Evolutionary conservation across 1,139 yeast genomes (phyloP), one percentile per base, ranked within the genome.

Genomic region (Pneumocystis carinii): DNA sequence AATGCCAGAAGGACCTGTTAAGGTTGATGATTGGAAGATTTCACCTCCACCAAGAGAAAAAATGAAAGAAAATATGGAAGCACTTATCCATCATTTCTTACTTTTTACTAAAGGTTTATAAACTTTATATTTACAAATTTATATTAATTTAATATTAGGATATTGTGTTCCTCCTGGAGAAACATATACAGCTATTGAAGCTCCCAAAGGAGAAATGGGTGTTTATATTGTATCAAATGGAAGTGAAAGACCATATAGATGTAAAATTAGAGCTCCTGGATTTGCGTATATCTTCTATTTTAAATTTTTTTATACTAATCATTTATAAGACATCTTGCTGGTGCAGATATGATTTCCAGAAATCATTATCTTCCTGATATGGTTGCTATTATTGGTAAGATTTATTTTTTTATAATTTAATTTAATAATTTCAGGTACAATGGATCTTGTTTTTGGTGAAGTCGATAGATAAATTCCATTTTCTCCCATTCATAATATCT

Each of bases 161-260:
- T 87, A 83, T 74, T 84, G 86, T 61, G 96, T 88, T 58, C 96
- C 96, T 60, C 86, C 83, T 65, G 96, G 96, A 71, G 96, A 88
- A 78, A 86, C 96, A 35, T 88, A 88, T 75, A 87, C 94, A 63
- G 94, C 89, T 65, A 88, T 88, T 69, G 96, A 88, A 77, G 96
- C 96, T 48, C 96, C 96, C 74, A 88, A 88, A 82, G 96, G 96
- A 72, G 96, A 88, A 77, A 87, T 88, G 95, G 96, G 87, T 66
- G 95, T 87, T 65, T 88, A 85, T 72, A 86, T 88, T 64, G 95
- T 88, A 66, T 83, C 90, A 68, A 96, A 88, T 75, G 96, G 96
- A 64, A 77, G 86, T 65, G 96, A 88, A 78, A 83, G 95, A 76
- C 96, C 96, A 57, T 88, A 88, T 78, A 83, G 90, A 77, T 87